Base-by-base conservation (phyloP, 352 stramenopile genomes). In the Hyaloperonospora brassicae region DNA sequence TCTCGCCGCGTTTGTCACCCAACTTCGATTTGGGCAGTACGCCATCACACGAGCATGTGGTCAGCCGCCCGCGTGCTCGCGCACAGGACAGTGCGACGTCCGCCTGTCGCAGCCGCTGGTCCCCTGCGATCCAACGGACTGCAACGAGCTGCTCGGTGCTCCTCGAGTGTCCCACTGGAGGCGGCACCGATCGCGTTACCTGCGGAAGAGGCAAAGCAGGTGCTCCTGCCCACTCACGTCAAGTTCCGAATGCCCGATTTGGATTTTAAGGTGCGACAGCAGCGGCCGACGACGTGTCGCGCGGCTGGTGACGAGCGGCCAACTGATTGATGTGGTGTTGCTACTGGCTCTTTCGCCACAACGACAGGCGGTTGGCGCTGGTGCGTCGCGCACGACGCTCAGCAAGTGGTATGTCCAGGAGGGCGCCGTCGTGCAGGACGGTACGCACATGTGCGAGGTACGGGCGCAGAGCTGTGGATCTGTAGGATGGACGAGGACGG, bases 201-300 rank as follows among this genome's bases (percentile, higher is more conserved):
- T 1, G 42, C 23, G 6, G n/a, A 12, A 22, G 49, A 55, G 27
- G 50, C 53, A 25, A 25, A 63, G 21, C 31, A 61, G 41, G 31
- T 64, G 38, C 21, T 55, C 14, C 68, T 93, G 41, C 84, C 84
- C 11, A 54, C 61, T 45, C 84, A 93, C 64, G 84, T 86, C 62
- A 91, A 91, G 69, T 91, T 93, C 67, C 81, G 84, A 59, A 89
- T 93, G 78, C 77, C 83, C 22, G 81, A 93, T 59, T 55, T 93
- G 52, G 75, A 93, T 60, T 90, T 93, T 62, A 78, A 87, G 67
- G 77, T 86, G 47, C 21, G 61, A n/a, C 12, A 34, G 27, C 17
- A 17, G 17, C 17, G 17, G 17, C 17, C 17, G 17, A 17, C 17
- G 17, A 17, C 17, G 17, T 17, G 17, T 17, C 17, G 17, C 17